Percentiles rank a stretch among this genome's conserved stretches.
Conservation (phyloP, 2,329 filamentous ascomycete genomes). For the Sporothrix brunneoviolacea region DNA sequence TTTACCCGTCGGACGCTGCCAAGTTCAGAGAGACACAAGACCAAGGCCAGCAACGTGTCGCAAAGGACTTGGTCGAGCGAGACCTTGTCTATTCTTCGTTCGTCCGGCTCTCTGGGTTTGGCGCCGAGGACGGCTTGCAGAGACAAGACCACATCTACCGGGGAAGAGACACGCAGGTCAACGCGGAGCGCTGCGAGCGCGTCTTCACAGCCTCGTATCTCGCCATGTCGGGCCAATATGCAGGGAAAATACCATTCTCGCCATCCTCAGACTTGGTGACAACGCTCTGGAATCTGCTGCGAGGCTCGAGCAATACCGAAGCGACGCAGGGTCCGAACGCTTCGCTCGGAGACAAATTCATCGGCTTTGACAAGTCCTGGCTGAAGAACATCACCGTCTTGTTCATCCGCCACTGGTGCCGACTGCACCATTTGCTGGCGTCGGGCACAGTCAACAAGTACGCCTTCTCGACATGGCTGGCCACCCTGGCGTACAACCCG, state of each 20-base stretch:
- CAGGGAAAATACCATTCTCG: background rate
- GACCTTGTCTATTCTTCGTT: conserved; percentile 35
- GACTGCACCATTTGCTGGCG: background rate
- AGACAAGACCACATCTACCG: background rate
- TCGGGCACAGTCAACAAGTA: background rate
- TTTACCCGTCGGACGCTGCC: conserved; percentile 20
- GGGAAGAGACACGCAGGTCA: background rate
- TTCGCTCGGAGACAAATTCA: background rate
- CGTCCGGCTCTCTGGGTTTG: conserved; percentile 23
- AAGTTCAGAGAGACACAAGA: conserved; percentile 3
- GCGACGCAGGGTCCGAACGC: background rate
- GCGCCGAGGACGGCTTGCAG: conserved; percentile 20
- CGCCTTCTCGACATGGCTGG: background rate
- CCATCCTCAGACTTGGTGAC: background rate
- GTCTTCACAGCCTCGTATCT: too few species aligned
- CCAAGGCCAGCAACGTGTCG: background rate
- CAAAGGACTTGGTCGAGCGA: conserved; percentile 12
- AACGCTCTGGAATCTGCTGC: background rate
- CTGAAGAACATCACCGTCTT: background rate
- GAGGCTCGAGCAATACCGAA: background rate
- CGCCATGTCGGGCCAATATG: background rate
- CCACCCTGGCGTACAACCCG: conserved; percentile 3
- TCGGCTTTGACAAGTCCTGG: background rate
- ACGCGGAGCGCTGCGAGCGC: too few species aligned
- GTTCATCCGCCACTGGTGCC: background rate